These are phyloP conservation scores for Lactarius pseudohatsudake DNA, from an alignment of 768 basidiomycete genomes.

Conservation along the genomic window DNA sequence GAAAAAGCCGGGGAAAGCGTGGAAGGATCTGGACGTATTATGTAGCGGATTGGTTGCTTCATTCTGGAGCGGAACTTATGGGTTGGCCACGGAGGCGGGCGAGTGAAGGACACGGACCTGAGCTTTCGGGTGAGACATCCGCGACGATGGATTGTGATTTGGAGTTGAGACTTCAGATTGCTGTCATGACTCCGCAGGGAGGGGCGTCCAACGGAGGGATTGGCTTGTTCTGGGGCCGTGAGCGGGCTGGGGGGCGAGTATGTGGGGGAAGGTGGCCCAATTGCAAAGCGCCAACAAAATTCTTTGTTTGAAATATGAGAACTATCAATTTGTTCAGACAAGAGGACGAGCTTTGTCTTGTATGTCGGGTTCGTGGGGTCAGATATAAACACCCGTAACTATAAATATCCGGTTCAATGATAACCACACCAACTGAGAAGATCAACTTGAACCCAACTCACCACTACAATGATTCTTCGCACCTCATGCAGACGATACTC, in stretches of 20 bases:
- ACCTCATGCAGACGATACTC: slow-evolving; percentile 3
- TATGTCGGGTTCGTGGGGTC: background rate
- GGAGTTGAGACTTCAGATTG: slow-evolving; percentile 6
- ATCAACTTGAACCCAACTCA: slow-evolving; percentile 4
- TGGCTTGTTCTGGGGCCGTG: background rate
- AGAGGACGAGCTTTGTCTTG: slow-evolving; percentile 8
- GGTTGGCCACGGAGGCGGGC: background rate
- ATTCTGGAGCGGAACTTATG: background rate
- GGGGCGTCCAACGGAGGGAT: background rate
- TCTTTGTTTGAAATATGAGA: background rate
- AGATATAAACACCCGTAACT: slow-evolving; percentile 9
- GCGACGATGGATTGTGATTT: slow-evolving; percentile 16
- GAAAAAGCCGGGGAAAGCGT: background rate
- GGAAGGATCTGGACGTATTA: background rate
- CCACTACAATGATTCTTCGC: slow-evolving; percentile 17
- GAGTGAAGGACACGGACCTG: slow-evolving; percentile 8
- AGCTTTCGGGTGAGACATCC: slow-evolving; percentile 8
- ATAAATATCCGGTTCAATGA: background rate
- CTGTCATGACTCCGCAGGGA: background rate
- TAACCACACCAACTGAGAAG: no score
- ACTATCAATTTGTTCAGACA: slow-evolving; percentile 5
- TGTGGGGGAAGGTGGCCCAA: background rate
- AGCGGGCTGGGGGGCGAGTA: background rate
- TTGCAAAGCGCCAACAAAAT: slow-evolving; percentile 17
- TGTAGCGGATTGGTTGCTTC: slow-evolving; percentile 1